Percentiles rank a stretch among this genome's conserved stretches.
Evolutionary conservation across 2,329 filamentous ascomycete species (phyloP).

Genomic region (Claviceps citrina): DNA sequence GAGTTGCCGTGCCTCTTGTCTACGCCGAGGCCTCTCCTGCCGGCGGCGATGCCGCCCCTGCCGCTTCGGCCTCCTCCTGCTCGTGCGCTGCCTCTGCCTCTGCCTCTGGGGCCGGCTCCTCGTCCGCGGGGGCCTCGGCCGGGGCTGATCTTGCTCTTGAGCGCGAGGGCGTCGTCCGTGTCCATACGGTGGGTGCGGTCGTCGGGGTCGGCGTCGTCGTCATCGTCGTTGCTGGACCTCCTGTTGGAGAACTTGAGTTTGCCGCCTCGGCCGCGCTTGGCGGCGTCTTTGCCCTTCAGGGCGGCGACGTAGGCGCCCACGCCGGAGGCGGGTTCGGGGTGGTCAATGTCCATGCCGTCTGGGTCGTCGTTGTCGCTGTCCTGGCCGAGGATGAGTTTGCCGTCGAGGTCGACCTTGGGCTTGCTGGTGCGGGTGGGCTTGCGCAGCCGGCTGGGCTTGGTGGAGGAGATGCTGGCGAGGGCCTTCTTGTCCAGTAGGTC

Average conservation of each 20-base stretch:
- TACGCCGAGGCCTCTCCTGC: slow-evolving; percentile 34
- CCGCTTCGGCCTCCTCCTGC: slow-evolving; percentile 12
- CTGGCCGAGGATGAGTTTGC: slow-evolving; percentile 62
- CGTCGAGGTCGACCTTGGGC: slow-evolving; percentile 58
- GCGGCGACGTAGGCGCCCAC: slow-evolving; percentile 57
- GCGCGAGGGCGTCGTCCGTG: slow-evolving; percentile 33
- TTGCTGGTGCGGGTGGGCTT: slow-evolving; percentile 41
- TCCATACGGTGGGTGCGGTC: slow-evolving; percentile 39
- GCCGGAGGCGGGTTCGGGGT: slow-evolving; percentile 43
- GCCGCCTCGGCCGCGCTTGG: slow-evolving; percentile 47
- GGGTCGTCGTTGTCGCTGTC: slow-evolving; percentile 33
- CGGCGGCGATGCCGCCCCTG: slow-evolving; percentile 27
- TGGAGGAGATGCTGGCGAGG: slow-evolving; percentile 83
- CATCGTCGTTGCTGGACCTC: slow-evolving; percentile 31
- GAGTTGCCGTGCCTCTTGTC: slow-evolving; percentile 31
- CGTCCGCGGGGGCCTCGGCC: slow-evolving; percentile 15
- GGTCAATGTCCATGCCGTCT: slow-evolving; percentile 50
- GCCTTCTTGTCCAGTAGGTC: slow-evolving; percentile 82
- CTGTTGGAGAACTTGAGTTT: slow-evolving; percentile 59
- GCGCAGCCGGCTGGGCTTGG: slow-evolving; percentile 56
- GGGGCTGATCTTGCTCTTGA: slow-evolving; percentile 34
- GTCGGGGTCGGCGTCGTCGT: slow-evolving; percentile 32
- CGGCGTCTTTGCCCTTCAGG: slow-evolving; percentile 50
- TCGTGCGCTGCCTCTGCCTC: slow-evolving; percentile 16
- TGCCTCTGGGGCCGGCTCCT: no score